phyloP scores from a whole-genome alignment of 202 grass and related monocot species.

The Elaeis oleifera region DNA sequence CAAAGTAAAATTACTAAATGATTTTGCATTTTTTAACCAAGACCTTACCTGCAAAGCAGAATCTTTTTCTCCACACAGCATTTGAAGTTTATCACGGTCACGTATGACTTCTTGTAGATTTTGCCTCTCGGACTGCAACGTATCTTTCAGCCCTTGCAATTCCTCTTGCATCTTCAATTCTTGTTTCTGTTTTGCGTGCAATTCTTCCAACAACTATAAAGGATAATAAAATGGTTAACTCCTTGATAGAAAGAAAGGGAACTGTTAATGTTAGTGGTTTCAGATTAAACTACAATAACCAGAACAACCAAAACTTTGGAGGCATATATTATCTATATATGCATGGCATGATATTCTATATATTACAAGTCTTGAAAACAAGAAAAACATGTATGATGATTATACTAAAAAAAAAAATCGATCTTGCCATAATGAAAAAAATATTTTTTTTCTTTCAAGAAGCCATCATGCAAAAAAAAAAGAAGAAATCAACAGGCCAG shows the following conservation, averaged over 20 bases:
- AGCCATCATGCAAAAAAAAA: too few species aligned
- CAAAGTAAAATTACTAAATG: not conserved
- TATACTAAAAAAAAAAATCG: too few species aligned
- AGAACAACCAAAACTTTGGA: too few species aligned
- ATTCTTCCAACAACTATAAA: conserved; percentile 69
- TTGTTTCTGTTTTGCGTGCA: conserved; percentile 61
- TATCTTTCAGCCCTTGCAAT: conserved; percentile 57
- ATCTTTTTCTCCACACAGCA: conserved; percentile 69
- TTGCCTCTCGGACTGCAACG: conserved; percentile 68
- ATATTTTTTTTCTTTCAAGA: too few species aligned
- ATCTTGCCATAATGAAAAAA: too few species aligned
- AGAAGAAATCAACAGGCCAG: too few species aligned
- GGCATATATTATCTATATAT: too few species aligned
- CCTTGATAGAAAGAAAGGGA: not conserved
- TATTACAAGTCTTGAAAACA: too few species aligned
- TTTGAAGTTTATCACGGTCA: conserved; percentile 61
- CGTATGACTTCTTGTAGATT: conserved; percentile 48
- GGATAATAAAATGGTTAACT: conserved; percentile 11
- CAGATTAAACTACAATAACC: too few species aligned
- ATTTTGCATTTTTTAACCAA: not conserved
- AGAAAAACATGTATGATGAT: too few species aligned
- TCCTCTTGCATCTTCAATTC: conserved; percentile 67
- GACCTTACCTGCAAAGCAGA: conserved; percentile 63
- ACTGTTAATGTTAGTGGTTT: not conserved
- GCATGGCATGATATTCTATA: too few species aligned